Evolutionary conservation across 106 monocot genomes (phyloP), one percentile per base, ranked within the genome.

Genomic region (Dendrobium catenatum): DNA sequence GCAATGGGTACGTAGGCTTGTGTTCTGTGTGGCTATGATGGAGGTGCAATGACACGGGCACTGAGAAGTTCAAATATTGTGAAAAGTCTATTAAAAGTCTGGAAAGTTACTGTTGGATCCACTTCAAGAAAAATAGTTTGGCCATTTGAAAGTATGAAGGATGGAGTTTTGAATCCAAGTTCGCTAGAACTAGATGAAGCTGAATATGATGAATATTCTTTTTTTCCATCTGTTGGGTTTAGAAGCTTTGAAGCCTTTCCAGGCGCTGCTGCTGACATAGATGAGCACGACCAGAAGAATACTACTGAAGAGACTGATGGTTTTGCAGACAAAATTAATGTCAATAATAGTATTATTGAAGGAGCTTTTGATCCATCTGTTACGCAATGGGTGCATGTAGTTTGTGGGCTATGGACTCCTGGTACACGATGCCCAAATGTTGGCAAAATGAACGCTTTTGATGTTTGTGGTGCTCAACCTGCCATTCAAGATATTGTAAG

Each of bases 331-430:
- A 67, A 47, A 5, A 42, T 55, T 51, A 51, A 51, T 44, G 17
- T 58, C 11, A 66, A 77, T 73, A 89, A 91, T 77, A 88, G 82
- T 76, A 84, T 88, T 22, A 86, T 77, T 80, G 78, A 79, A 37
- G 88, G 94, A 68, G 78, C 84, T 41, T 49, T 81, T 78, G 94
- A 92, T 81, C 82, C 84, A 41, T 85, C 81, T 67, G 40, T 83
- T 82, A 83, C 54, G 40, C 96, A 96, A 78, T 96, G 96, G 96
- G 87, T 96, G 42, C 96, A 96, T 85, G 85, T 96, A 89, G 94
- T 96, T 85, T 96, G 96, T 87, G 94, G 94, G 40, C 92, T 96
- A 0, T 96, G 96, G 96, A 96, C 94, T 2, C 96, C 96, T 82
- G 93, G 96, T 73, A 96, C 96, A 79, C 78, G 89, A 74, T 96